These are phyloP conservation scores for Tulasnella calospora DNA, from an alignment of 768 basidiomycete species.

Conservation along the genomic window DNA sequence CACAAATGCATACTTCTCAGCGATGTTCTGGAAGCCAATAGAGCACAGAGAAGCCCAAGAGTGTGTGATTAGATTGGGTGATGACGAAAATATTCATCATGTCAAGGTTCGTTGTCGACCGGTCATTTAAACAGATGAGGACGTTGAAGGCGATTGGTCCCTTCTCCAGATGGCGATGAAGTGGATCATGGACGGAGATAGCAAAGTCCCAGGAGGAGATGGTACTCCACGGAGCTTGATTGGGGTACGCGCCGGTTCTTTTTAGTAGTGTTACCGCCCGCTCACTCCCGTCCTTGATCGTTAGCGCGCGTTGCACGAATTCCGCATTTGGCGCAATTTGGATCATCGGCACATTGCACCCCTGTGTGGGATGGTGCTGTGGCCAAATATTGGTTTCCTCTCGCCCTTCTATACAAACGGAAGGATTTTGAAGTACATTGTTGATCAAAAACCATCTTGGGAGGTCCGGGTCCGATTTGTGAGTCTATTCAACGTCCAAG, in stretches of 20 bases:
- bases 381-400: constrained; percentile 5
- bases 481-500: background rate
- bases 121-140: too few relatives aligned
- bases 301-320: background rate
- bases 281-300: background rate
- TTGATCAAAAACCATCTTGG: background rate
- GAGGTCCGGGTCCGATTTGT: background rate
- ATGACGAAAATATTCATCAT: background rate
- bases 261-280: too few relatives aligned
- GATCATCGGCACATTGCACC: constrained; percentile 6
- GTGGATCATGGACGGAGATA: background rate
- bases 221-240: background rate
- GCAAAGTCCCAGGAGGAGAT: background rate
- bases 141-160: background rate
- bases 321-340: background rate
- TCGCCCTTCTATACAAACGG: background rate
- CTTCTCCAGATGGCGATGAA: background rate
- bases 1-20: background rate
- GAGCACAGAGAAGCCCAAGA: background rate
- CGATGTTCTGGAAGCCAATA: background rate
- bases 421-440: background rate
- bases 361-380: background rate
- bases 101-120: background rate
- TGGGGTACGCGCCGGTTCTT: background rate
- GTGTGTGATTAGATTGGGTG: background rate